Conservation (phyloP, 768 basidiomycete genomes). For the Macrolepiota albuminosa region DNA sequence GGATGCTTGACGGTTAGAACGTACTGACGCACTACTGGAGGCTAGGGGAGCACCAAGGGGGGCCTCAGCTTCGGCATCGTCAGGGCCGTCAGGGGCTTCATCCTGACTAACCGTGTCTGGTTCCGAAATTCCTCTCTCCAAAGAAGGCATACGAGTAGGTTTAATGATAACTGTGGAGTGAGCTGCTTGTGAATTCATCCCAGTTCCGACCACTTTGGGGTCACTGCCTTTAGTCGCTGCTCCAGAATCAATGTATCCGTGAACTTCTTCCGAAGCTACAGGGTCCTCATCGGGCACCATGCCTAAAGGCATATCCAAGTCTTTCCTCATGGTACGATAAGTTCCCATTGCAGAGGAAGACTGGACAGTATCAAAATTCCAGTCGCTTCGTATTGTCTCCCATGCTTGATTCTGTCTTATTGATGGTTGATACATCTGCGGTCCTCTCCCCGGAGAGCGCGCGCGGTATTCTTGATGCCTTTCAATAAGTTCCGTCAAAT, state of each 20-base stretch:
- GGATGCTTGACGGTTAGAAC: constrained; percentile 63
- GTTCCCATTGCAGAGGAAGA: constrained; percentile 73
- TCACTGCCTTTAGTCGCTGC: constrained; percentile 66
- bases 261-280: constrained; percentile 38
- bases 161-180: constrained; percentile 76
- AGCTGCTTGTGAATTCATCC: constrained; percentile 47
- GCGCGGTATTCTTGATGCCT: constrained; percentile 76
- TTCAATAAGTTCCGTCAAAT: constrained; percentile 84
- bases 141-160: constrained; percentile 26
- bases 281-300: constrained; percentile 57
- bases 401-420: constrained; percentile 55
- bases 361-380: constrained; percentile 91
- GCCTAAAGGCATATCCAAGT: constrained; percentile 50
- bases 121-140: constrained; percentile 37
- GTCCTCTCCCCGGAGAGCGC: constrained; percentile 52
- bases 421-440: constrained; percentile 52
- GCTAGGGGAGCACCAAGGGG: constrained; percentile 65
- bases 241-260: constrained; percentile 53
- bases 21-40: constrained; percentile 58
- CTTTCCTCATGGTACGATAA: constrained; percentile 66
- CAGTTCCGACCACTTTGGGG: constrained; percentile 36
- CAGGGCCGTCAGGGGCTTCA: constrained; percentile 39
- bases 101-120: constrained; percentile 30
- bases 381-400: constrained; percentile 89
- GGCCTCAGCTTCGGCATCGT: constrained; percentile 19